Conservation (phyloP, 2,329 filamentous ascomycete species). For the Aspergillus ustus region DNA sequence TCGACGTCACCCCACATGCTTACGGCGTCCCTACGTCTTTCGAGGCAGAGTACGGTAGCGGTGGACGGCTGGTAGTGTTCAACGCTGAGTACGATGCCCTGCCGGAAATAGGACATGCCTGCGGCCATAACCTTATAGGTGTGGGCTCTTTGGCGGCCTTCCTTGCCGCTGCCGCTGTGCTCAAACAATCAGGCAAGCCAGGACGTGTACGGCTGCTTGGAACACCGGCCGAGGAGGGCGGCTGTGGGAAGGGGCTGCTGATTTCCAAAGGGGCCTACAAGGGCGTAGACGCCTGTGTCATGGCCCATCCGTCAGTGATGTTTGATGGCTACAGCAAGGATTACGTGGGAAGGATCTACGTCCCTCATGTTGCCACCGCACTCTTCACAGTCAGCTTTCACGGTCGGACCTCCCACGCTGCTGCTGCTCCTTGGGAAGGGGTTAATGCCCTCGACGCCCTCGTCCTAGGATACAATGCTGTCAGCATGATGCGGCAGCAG, state of each 20-base stretch:
- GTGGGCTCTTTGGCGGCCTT: conserved; percentile 43
- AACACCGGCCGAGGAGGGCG: conserved; percentile 46
- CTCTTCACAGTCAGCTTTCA: too few species aligned
- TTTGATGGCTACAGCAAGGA: too few species aligned
- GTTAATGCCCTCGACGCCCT: conserved; percentile 65
- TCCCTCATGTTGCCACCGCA: too few species aligned
- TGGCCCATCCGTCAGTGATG: too few species aligned
- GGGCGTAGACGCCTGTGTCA: conserved; percentile 48
- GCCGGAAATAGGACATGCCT: conserved; percentile 46
- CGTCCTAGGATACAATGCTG: conserved; percentile 50
- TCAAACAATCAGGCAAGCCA: conserved; percentile 47
- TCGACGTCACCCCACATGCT: conserved; percentile 53
- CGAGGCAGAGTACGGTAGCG: conserved; percentile 50
- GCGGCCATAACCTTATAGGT: conserved; percentile 47
- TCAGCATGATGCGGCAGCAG: conserved; percentile 62
- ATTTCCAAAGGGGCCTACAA: conserved; percentile 51
- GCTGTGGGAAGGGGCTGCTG: conserved; percentile 47
- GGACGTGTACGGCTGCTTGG: conserved; percentile 42
- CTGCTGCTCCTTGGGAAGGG: conserved; percentile 61
- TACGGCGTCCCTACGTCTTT: conserved; percentile 60
- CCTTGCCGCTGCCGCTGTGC: conserved; percentile 52
- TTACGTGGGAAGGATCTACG: too few species aligned
- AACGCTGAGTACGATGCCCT: conserved; percentile 52
- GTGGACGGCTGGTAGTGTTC: conserved; percentile 43
- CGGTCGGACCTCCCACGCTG: conserved; percentile 61